phyloP scores from a whole-genome alignment of 2,329 filamentous ascomycete species.

The Exserohilum turcica region DNA sequence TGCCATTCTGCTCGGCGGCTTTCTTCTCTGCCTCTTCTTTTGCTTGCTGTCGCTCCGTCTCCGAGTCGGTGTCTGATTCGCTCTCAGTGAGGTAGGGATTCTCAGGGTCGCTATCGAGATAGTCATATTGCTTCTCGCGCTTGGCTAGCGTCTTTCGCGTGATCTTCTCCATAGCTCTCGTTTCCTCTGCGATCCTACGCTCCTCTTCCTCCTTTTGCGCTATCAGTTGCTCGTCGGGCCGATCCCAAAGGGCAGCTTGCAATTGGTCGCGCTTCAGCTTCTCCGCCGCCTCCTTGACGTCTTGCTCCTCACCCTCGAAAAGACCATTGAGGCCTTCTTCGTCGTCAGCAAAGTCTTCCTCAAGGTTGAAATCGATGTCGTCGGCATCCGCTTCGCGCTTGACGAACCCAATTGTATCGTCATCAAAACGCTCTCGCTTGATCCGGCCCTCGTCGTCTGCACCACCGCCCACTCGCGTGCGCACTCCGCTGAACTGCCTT shows the following conservation, averaged over 20 bases:
- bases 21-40: constrained; percentile 59
- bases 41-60: constrained; percentile 66
- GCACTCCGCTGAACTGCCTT: constrained; percentile 25
- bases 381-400: constrained; percentile 63
- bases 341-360: constrained; percentile 80
- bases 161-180: constrained; percentile 74
- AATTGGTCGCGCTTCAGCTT: constrained; percentile 78
- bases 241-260: constrained; percentile 84
- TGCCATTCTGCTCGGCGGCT: constrained; percentile 54
- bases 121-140: constrained; percentile 84
- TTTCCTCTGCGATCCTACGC: constrained; percentile 69
- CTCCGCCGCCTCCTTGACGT: constrained; percentile 67
- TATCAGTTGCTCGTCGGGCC: constrained; percentile 53
- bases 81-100: constrained; percentile 46
- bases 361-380: constrained; percentile 68
- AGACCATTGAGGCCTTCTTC: constrained; percentile 65
- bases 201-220: constrained; percentile 72
- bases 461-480: constrained; percentile 41
- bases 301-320: constrained; percentile 54
- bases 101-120: constrained; percentile 78
- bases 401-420: constrained; percentile 48
- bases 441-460: constrained; percentile 48
- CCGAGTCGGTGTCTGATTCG: constrained; percentile 58
- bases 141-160: constrained; percentile 81
- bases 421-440: constrained; percentile 46